Percentiles rank a stretch among this genome's conserved stretches.
Conservation (phyloP, 2,329 filamentous ascomycete genomes). For the Hymenoscyphus albidus region DNA sequence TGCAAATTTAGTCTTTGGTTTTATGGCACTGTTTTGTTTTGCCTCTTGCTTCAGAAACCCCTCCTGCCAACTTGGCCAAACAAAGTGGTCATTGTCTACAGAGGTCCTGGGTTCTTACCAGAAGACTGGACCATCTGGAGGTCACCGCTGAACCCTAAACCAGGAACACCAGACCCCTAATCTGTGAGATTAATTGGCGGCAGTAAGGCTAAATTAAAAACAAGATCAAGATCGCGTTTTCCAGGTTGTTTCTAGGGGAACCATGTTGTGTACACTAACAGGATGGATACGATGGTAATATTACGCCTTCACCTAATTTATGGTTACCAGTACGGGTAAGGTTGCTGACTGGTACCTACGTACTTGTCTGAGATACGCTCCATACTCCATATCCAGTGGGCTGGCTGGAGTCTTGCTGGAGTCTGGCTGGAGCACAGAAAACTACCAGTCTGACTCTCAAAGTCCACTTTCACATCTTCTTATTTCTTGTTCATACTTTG, state of each 20-base stretch:
- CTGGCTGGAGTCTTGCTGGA: no score
- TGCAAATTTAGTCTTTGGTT: neutral
- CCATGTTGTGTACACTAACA: neutral
- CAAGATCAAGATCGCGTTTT: slow-evolving; percentile 3
- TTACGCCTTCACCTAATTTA: neutral
- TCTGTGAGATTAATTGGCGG: neutral
- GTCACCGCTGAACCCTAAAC: neutral
- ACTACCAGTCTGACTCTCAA: neutral
- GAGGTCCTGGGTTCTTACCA: neutral
- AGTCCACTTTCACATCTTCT: neutral
- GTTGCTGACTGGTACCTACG: no score
- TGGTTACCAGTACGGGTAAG: neutral
- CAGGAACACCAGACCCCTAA: slow-evolving; percentile 2
- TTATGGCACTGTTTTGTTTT: neutral
- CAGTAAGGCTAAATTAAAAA: slow-evolving; percentile 1
- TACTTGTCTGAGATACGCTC: no score
- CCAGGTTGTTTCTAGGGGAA: slow-evolving; percentile 1
- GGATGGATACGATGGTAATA: neutral
- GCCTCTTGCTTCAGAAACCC: neutral
- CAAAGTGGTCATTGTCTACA: neutral
- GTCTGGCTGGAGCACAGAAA: neutral
- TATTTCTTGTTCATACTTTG: neutral
- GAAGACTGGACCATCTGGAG: neutral
- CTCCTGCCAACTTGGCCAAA: neutral
- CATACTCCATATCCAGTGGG: no score